Evolutionary conservation across 139 green algal genomes (phyloP).

Genomic region (Picochlorum sp.): DNA sequence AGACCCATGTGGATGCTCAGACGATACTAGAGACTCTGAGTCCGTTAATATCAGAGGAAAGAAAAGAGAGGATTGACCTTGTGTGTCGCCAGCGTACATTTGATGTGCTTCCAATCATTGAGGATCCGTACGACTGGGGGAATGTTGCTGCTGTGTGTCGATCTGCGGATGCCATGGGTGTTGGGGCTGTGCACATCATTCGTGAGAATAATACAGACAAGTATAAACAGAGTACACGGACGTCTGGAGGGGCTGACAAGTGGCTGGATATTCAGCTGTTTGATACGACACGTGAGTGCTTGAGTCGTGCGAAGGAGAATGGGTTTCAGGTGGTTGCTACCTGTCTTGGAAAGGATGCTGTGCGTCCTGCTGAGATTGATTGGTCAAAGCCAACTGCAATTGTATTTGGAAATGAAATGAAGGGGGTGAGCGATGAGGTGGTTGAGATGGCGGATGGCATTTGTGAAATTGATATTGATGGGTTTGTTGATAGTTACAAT

Average conservation of each 20-base stretch:
- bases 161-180: slow-evolving; percentile 59
- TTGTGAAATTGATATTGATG: slow-evolving; percentile 59
- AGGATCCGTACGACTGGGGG: slow-evolving; percentile 62
- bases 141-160: slow-evolving; percentile 66
- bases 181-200: slow-evolving; percentile 55
- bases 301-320: slow-evolving; percentile 37
- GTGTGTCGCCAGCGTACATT: slow-evolving; percentile 26
- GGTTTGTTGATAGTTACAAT: slow-evolving; percentile 79
- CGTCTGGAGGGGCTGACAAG: slow-evolving; percentile 55
- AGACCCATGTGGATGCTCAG: not conserved
- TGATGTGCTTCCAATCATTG: slow-evolving; percentile 40
- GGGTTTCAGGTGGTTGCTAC: slow-evolving; percentile 57
- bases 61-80: slow-evolving; percentile 12
- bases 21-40: slow-evolving; percentile 13
- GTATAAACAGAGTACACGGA: slow-evolving; percentile 18
- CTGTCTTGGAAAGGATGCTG: slow-evolving; percentile 24
- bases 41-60: slow-evolving; percentile 17
- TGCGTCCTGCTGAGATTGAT: slow-evolving; percentile 55
- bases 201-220: slow-evolving; percentile 8
- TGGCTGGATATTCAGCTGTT: slow-evolving; percentile 60
- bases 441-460: slow-evolving; percentile 47
- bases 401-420: slow-evolving; percentile 71
- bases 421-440: slow-evolving; percentile 44
- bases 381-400: slow-evolving; percentile 67
- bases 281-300: slow-evolving; percentile 39